Evolutionary conservation across 805 yeast species (phyloP), one percentile per base, ranked within the genome.

Genomic region (Yarrowia sp.): DNA sequence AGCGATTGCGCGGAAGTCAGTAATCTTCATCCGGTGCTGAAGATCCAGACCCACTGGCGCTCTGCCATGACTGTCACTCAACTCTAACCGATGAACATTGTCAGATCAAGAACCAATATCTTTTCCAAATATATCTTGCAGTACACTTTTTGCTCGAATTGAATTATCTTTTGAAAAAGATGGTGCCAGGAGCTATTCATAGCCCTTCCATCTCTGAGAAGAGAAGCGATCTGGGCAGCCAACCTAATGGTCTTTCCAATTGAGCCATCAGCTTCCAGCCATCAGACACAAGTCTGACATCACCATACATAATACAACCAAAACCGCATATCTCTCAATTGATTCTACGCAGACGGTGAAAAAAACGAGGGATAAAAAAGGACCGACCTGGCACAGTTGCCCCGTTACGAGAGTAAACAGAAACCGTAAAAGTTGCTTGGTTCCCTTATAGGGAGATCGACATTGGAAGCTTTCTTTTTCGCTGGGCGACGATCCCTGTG

Each of bases 341-440:
- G 10, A 10, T 38, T 38, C 12, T 11, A 38, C 40, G 46, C 8
- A 42, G 16, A 42, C 46, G 10, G 46, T 8, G 16, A 42, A 15
- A n/a, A 42, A 15, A 15, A 42, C 46, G 46, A 38, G 40, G 40
- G 40, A 38, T 10, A 38, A 46, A 19, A 49, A 32, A 32, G 16
- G 53, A 9, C 53, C 53, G 14, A n/a, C n/a, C 55, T 50, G 55
- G 55, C 3, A 50, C 32, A 16, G 59, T 38, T 53, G 35, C 45
- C 43, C 59, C 59, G 59, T 53, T 38, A 22, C 16, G 56, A 50
- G 15, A n/a, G 42, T 35, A 9, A 52, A 52, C 45, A 36, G 11
- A 16, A 36, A 40, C 12, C 32, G 16, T 16, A 53, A 53, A 38
- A 53, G 16, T 38, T 53, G 35, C 45, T 19, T 53, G 16, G 45